Conservation (phyloP, 2,329 filamentous ascomycete genomes). For the Kalaharituber pfeilii region DNA sequence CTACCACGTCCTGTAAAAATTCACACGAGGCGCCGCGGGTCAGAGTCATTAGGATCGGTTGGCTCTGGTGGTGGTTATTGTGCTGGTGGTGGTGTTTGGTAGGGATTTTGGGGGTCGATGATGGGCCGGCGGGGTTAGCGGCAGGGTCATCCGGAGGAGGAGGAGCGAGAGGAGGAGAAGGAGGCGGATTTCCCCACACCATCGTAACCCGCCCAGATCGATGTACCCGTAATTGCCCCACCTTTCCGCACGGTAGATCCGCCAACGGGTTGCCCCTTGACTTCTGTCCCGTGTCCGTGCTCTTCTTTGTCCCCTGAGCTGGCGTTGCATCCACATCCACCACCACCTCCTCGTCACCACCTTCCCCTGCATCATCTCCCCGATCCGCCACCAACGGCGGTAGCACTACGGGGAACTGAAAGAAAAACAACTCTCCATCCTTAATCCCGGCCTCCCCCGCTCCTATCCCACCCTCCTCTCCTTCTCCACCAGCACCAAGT, state of each 20-base stretch:
- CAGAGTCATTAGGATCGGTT: conserved; percentile 36
- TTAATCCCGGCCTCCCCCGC: neutral
- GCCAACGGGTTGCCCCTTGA: neutral
- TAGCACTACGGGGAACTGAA: conserved; percentile 22
- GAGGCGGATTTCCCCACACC: conserved; percentile 38
- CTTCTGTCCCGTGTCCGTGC: neutral
- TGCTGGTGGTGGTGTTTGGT: neutral
- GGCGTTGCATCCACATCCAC: neutral
- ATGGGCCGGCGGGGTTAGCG: no score
- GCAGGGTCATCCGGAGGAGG: no score
- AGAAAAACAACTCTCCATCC: conserved; percentile 16
- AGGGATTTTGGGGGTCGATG: no score
- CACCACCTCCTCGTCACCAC: neutral
- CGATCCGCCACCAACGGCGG: conserved; percentile 11
- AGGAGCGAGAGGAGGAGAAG: neutral
- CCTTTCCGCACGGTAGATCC: conserved; percentile 36
- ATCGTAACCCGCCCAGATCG: conserved; percentile 43
- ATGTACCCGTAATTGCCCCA: conserved; percentile 45
- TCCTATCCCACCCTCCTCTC: neutral
- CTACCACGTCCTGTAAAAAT: conserved; percentile 44
- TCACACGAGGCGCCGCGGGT: conserved; percentile 38
- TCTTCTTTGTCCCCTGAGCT: neutral
- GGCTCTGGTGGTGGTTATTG: neutral
- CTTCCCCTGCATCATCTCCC: neutral
- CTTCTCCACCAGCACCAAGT: neutral